These are phyloP conservation scores for Lasiosphaeria miniovina DNA, from an alignment of 495 filamentous ascomycete genomes.

Conservation along the genomic window DNA sequence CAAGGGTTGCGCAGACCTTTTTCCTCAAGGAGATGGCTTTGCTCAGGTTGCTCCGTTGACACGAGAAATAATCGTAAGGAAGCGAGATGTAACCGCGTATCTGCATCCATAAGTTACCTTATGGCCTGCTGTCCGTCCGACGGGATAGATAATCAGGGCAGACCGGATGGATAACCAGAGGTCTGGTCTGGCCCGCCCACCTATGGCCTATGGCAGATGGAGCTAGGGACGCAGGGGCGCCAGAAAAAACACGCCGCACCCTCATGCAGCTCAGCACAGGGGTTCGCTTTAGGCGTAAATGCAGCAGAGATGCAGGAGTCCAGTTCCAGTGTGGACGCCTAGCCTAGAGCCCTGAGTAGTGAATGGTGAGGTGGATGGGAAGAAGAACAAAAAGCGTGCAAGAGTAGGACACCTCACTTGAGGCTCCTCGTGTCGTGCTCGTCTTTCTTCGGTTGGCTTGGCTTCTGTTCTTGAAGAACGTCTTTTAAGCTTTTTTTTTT, in stretches of 20 bases:
- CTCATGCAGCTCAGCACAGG: slow-evolving; percentile 28
- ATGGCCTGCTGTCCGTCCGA: neutral
- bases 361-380: neutral
- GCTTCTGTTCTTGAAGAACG: too few species aligned
- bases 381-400: slow-evolving; percentile 15
- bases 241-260: slow-evolving; percentile 16
- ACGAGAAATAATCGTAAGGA: too few species aligned
- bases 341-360: too few species aligned
- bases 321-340: neutral
- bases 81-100: too few species aligned
- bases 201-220: neutral
- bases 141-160: neutral
- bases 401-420: too few species aligned
- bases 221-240: slow-evolving; percentile 26
- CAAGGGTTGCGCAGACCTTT: too few species aligned
- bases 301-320: slow-evolving; percentile 20
- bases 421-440: too few species aligned
- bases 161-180: neutral
- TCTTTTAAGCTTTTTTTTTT: too few species aligned
- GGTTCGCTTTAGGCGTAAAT: slow-evolving; percentile 33
- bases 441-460: too few species aligned
- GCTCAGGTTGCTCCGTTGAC: too few species aligned
- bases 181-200: neutral
- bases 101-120: neutral
- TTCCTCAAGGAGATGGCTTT: too few species aligned